These are phyloP conservation scores for Peterozyma toletana DNA, from an alignment of 805 yeast species.

Conservation along the genomic window DNA sequence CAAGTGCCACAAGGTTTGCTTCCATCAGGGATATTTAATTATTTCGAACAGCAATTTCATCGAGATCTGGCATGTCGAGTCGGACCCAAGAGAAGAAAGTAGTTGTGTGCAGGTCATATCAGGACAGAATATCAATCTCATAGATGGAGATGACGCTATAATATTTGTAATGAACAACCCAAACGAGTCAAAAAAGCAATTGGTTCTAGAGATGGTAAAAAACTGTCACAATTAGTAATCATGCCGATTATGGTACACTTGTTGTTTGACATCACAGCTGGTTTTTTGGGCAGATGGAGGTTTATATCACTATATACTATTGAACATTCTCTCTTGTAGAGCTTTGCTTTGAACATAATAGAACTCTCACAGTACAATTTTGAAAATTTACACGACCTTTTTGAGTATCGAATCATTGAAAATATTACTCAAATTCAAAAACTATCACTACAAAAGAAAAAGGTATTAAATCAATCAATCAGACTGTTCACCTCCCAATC, in stretches of 20 bases:
- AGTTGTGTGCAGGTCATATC: slow-evolving; percentile 61
- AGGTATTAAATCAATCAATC: background rate
- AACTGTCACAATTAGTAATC: slow-evolving; percentile 11
- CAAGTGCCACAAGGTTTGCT: slow-evolving; percentile 30
- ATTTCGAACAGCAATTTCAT: slow-evolving; percentile 59
- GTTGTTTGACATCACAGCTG: background rate
- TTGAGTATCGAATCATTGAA: background rate
- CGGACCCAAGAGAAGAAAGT: slow-evolving; percentile 21
- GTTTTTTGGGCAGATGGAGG: background rate
- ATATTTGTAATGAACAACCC: slow-evolving; percentile 61
- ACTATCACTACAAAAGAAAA: background rate
- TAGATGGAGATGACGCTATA: slow-evolving; percentile 27
- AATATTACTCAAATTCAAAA: background rate
- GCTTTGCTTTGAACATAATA: too few species aligned
- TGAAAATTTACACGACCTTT: background rate
- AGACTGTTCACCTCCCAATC: background rate
- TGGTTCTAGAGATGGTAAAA: slow-evolving; percentile 34
- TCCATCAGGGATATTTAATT: slow-evolving; percentile 40
- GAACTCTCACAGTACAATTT: too few species aligned
- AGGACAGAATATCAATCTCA: slow-evolving; percentile 51
- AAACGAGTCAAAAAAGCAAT: slow-evolving; percentile 49
- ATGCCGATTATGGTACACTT: background rate
- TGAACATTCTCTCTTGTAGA: too few species aligned
- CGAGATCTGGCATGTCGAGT: slow-evolving; percentile 59
- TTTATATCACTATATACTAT: background rate